Evolutionary conservation across 805 yeast species (phyloP), one percentile per base, ranked within the genome.

Genomic region (Pachysolen tannophilus): DNA sequence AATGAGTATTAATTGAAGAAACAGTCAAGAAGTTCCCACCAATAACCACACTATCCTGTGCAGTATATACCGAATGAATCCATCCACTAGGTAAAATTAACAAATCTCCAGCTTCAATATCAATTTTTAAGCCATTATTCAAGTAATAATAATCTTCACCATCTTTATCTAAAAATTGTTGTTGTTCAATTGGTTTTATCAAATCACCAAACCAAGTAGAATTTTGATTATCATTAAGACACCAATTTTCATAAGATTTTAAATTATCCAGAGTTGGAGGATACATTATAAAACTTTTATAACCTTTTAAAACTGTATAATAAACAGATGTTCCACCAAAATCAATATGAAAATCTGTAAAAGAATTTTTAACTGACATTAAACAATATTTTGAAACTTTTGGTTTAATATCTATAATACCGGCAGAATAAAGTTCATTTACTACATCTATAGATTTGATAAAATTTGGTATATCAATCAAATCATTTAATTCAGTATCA

Each of bases 241-340:
- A 79, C 97, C 97, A 87, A 24, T 66, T 55, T 25, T 69, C 68
- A 49, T 85, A 87, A 23, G 69, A 63, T 11, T 61, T 51, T 33
- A 86, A 61, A 46, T 86, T 87, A 10, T 54, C 45, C 2, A 58
- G 52, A 0, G 94, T 75, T 3, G 95, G 95, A 0, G 94, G 95
- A 46, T 68, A 75, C 68, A 87, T 72, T 31, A 86, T 54, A 49
- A 87, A 87, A 21, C 75, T 69, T 48, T 87, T 87, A 3, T 60
- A 46, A 1, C 97, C 97, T n/a, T 67, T 60, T 11, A 87, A 57
- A 3, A 87, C 76, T 2, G 90, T 84, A 55, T 87, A 87, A 52
- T 84, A 87, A 5, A 87, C 97, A 1, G 92, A 82, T 0, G 95
- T 83, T 0, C 95, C 97, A 2, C 94, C 92, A 54, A 87, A 87